Evolutionary conservation across 345 rosid species (phyloP), one percentile per base, ranked within the genome.

Genomic region (Stellera chamaejasme): DNA sequence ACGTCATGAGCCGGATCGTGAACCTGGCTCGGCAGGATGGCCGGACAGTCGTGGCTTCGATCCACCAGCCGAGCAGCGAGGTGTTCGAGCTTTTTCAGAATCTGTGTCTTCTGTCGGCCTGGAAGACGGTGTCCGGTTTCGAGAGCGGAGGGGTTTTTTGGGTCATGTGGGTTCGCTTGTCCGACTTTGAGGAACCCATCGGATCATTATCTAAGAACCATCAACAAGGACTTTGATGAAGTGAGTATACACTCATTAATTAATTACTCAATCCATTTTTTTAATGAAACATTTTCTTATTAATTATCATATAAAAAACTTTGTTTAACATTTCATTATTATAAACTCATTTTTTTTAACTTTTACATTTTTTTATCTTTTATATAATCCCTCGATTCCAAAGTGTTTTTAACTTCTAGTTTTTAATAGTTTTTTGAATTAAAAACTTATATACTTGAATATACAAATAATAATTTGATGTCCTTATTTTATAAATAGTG

Each of bases 1-100:
- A 82, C 54, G 77, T 82, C 49, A 72, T 72, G 72, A 79, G 27
- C n/a, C 56, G 75, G 10, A 79, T 82, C 1, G 77, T 59, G 10
- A 64, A 32, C 39, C 77, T 82, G 1, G 74, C 73, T 2, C 26
- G 27, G 12, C 70, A 52, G 3, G 72, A 79, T 25, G 54, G 68
- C 39, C 63, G 55, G 43, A 69, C 70, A 2, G 27, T 76, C 13
- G 16, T 76, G 6, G 75, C 77, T 4, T 69, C 77, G 1, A 69
- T 76, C 12, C 75, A 69, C 64, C 75, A 72, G 16, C 76, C 79
- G 16, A 68, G 74, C 45, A 56, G 72, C 60, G 76, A 75, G 43
- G 81, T 76, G 26, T 76, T 76, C 59, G 27, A 66, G 59, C 71
- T 77, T 7, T 73, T 77, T 42, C 70, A 61, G 11, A 66, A 69